Base-by-base conservation (phyloP, 306 rosid species). In the Dicorynia guianensis region DNA sequence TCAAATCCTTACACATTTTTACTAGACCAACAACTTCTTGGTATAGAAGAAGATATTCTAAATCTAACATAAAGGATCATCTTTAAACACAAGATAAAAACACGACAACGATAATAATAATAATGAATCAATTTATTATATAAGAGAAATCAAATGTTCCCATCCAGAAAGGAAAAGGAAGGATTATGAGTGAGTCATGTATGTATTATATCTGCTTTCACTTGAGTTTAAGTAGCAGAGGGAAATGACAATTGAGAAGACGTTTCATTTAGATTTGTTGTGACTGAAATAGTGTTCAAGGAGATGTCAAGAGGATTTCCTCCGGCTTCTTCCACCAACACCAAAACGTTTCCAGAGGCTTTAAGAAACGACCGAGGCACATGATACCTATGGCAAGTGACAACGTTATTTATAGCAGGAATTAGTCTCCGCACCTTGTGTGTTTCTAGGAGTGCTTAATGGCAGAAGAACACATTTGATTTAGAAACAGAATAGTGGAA, bases 311-410 rank as follows among this genome's bases (percentile, higher is more conserved):
- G 84, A 80, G 92, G 93, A 73, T 89, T 85, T 61, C 93, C 96
- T 67, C 93, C 93, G 58, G 58, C 78, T 91, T 88, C 93, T 42
- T 91, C 96, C n/a, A 87, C 1, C 79, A 91, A 44, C 48, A 91
- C 79, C 71, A 91, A 63, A 57, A 76, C 75, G 47, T 91, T 91
- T 7, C 40, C 84, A 11, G 76, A 65, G 7, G 60, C 78, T 49
- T 78, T 87, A 15, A 88, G 88, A 71, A 91, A 87, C n/a, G 91
- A 81, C 55, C 90, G 82, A 12, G 96, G 96, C 70, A 91, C 80
- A 38, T 91, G 96, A 80, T 91, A 88, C 86, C 96, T 91, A 56
- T 7, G 25, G 2, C 18, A 12, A 54, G 59, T 7, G 25, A 1
- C 18, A 12, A 54, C 40, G 76, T 14, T 52, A 53, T n/a, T 18